Percentiles rank a stretch among this genome's conserved stretches.
phyloP scores from a whole-genome alignment of 139 green algal genomes.

The Micromonas commoda region DNA sequence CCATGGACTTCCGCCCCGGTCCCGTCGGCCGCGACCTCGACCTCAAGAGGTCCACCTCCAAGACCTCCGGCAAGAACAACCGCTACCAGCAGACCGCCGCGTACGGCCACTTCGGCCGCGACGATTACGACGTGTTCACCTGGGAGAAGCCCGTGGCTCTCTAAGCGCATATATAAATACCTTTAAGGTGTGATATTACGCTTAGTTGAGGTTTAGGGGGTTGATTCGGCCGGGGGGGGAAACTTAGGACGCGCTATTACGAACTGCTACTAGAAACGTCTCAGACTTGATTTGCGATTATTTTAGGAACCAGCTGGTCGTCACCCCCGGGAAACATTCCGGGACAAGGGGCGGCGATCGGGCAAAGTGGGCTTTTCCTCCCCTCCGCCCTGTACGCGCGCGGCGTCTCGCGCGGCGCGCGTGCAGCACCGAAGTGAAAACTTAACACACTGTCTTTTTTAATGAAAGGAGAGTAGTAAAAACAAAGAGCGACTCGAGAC shows the following conservation, averaged over 20 bases:
- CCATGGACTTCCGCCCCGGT: constrained; percentile 93
- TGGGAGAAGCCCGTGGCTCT: constrained; percentile 79
- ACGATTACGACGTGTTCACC: constrained; percentile 79
- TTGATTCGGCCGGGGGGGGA: too few species aligned
- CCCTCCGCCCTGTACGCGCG: too few species aligned
- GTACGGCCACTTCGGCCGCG: constrained; percentile 93
- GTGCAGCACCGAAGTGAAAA: not conserved
- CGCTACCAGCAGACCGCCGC: constrained; percentile 90
- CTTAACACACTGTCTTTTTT: not conserved
- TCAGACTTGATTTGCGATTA: not conserved
- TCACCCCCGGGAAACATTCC: too few species aligned
- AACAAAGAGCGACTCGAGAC: too few species aligned
- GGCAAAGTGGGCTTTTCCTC: too few species aligned
- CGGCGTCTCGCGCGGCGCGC: too few species aligned
- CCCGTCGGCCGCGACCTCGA: constrained; percentile 86
- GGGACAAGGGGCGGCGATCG: too few species aligned
- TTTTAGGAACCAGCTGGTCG: not conserved
- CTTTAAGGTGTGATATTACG: too few species aligned
- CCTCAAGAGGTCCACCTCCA: constrained; percentile 58
- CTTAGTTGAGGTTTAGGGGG: too few species aligned
- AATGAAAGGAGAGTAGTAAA: too few species aligned
- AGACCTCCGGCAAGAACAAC: constrained; percentile 58
- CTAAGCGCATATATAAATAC: too few species aligned
- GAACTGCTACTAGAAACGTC: not conserved
- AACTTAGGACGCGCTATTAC: not conserved